Percentiles rank a stretch among this genome's conserved stretches.
Conservation (phyloP, 805 yeast species). For the Lipomyces mesembrius region DNA sequence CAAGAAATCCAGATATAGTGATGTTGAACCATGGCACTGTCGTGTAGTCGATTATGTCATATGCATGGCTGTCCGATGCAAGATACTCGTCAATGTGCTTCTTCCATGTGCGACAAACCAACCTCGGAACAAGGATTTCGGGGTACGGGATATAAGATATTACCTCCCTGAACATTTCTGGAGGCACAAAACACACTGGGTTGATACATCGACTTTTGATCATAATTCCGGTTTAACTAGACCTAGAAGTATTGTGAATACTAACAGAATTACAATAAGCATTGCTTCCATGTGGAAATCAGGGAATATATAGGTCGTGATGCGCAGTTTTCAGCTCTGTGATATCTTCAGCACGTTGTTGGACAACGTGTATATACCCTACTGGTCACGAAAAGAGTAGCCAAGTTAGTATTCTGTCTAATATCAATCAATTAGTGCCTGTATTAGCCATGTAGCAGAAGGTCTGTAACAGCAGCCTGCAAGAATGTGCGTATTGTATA, state of each 20-base stretch:
- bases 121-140: not conserved
- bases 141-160: not conserved
- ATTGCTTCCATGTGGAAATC: not conserved
- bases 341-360: conserved; percentile 1
- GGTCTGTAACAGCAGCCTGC: not conserved
- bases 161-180: conserved; percentile 1
- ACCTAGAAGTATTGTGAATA: not conserved
- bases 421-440: not conserved
- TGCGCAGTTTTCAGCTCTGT: not conserved
- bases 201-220: not conserved
- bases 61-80: not conserved
- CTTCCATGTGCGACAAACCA: not conserved
- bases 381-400: not conserved
- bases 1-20: not conserved
- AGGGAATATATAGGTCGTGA: not conserved
- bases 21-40: not conserved
- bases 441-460: not conserved
- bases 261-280: not conserved
- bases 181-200: not conserved
- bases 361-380: not conserved
- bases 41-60: not conserved
- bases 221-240: not conserved
- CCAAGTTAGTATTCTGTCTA: not conserved
- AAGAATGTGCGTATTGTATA: no score
- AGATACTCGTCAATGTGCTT: conserved; percentile 3